Percentiles rank a stretch among this genome's conserved stretches.
Conservation (phyloP, 257 asterid species). For the Eustoma russellianum region DNA sequence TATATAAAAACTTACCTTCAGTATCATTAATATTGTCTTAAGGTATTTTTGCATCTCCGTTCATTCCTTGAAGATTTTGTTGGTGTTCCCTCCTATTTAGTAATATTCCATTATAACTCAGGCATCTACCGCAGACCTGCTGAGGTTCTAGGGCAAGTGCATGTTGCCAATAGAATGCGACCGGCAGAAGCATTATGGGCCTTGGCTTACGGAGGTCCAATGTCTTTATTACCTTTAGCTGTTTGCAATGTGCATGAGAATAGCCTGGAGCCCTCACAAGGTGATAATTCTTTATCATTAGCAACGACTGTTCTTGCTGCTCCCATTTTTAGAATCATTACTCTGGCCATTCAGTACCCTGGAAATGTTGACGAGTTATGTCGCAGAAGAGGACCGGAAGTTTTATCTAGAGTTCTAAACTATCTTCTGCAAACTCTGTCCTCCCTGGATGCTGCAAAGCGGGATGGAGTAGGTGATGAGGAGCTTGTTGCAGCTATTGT, state of each 20-base stretch:
- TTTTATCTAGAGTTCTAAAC: slow-evolving; percentile 74
- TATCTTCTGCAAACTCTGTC: slow-evolving; percentile 85
- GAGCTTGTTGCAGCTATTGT: slow-evolving; percentile 91
- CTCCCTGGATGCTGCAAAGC: slow-evolving; percentile 46
- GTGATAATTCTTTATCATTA: slow-evolving; percentile 58
- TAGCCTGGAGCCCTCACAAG: slow-evolving; percentile 77
- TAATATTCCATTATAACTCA: slow-evolving; percentile 27
- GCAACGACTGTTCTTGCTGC: slow-evolving; percentile 83
- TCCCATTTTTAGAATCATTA: slow-evolving; percentile 79
- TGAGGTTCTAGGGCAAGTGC: slow-evolving; percentile 99
- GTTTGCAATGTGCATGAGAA: slow-evolving; percentile 75
- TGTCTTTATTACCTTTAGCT: slow-evolving; percentile 81
- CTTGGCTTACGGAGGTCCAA: slow-evolving; percentile 92
- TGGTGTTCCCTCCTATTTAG: slow-evolving; percentile 2
- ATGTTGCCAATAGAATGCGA: slow-evolving; percentile 88
- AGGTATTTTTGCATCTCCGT: neutral
- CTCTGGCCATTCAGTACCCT: slow-evolving; percentile 80
- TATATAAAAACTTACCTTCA: neutral
- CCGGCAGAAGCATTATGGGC: slow-evolving; percentile 96
- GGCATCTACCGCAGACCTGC: slow-evolving; percentile 93
- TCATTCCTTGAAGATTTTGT: slow-evolving; percentile 3
- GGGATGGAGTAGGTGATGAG: slow-evolving; percentile 69
- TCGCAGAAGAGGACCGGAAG: slow-evolving; percentile 91
- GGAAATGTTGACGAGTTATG: slow-evolving; percentile 90
- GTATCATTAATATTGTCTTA: neutral